Evolutionary conservation across 2,329 filamentous ascomycete species (phyloP).

Genomic region (Fusarium sp.): DNA sequence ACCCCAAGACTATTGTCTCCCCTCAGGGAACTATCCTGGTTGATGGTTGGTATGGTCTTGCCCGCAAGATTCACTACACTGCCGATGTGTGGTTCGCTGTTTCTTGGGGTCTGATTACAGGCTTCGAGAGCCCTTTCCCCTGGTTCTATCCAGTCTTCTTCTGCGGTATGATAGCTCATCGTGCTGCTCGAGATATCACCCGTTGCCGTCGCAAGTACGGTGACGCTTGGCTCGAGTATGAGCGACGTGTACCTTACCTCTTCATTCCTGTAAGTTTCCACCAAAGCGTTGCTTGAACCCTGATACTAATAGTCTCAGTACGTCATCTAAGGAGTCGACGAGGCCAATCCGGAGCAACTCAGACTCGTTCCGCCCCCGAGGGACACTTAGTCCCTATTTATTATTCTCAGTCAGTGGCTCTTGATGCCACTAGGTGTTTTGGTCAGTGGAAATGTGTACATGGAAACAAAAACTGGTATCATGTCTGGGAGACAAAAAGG

Average conservation of each 20-base stretch:
- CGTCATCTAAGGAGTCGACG: slow-evolving; percentile 49
- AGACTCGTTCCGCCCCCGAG: background rate
- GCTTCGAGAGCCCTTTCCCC: slow-evolving; percentile 77
- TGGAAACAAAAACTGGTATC: background rate
- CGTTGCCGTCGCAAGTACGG: slow-evolving; percentile 84
- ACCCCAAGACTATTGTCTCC: slow-evolving; percentile 81
- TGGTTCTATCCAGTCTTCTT: slow-evolving; percentile 95
- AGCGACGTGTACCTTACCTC: slow-evolving; percentile 80
- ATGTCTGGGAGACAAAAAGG: slow-evolving; percentile 1
- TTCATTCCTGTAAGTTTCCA: slow-evolving; percentile 73
- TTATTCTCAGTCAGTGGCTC: slow-evolving; percentile 1
- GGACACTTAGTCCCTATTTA: background rate
- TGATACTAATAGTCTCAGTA: slow-evolving; percentile 47
- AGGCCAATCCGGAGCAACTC: background rate
- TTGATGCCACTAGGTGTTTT: background rate
- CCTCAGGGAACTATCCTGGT: slow-evolving; percentile 79
- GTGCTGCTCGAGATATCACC: slow-evolving; percentile 79
- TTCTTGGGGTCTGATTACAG: slow-evolving; percentile 62
- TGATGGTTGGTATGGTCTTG: slow-evolving; percentile 85
- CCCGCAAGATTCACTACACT: slow-evolving; percentile 70
- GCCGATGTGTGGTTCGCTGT: slow-evolving; percentile 61
- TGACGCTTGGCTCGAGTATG: slow-evolving; percentile 83
- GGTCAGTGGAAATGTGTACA: background rate
- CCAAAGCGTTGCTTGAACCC: background rate
- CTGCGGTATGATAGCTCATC: slow-evolving; percentile 81